These are phyloP conservation scores for Cyberlindnera sargentensis DNA, from an alignment of 805 yeast species.

Conservation along the genomic window DNA sequence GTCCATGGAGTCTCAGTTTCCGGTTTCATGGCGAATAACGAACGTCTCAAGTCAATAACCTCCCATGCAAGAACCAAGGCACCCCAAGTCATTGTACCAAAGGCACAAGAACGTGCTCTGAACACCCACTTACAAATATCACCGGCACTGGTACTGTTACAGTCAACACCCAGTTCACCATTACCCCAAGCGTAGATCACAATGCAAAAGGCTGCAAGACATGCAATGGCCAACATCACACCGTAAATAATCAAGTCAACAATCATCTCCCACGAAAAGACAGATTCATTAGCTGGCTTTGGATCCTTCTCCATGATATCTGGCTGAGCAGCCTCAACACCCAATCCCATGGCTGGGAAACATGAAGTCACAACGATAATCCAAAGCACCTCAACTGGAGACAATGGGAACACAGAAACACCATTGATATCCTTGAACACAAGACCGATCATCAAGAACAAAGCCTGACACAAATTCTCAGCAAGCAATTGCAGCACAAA, in stretches of 20 bases:
- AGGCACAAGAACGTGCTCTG: constrained; percentile 69
- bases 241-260: constrained; percentile 71
- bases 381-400: constrained; percentile 79
- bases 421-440: constrained; percentile 58
- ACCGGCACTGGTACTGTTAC: constrained; percentile 43
- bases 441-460: constrained; percentile 63
- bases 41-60: constrained; percentile 63
- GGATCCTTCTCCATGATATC: constrained; percentile 63
- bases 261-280: constrained; percentile 62
- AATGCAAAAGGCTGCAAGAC: constrained; percentile 59
- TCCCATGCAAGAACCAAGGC: constrained; percentile 81
- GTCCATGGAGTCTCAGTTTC: constrained; percentile 48
- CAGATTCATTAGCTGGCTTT: constrained; percentile 43
- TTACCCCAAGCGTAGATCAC: constrained; percentile 60
- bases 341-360: constrained; percentile 81
- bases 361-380: constrained; percentile 72
- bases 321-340: constrained; percentile 56
- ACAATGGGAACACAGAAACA: constrained; percentile 72
- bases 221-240: constrained; percentile 61
- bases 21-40: constrained; percentile 66
- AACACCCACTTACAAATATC: constrained; percentile 55
- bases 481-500: constrained; percentile 69
- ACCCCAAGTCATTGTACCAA: constrained; percentile 83
- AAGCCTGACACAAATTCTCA: constrained; percentile 65
- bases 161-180: constrained; percentile 57